A percentile compares a stretch with the other conserved stretches of the same genome.
These are phyloP conservation scores for Vanderwaltozyma tropicalis DNA, from an alignment of 805 yeast genomes.

Conservation along the genomic window DNA sequence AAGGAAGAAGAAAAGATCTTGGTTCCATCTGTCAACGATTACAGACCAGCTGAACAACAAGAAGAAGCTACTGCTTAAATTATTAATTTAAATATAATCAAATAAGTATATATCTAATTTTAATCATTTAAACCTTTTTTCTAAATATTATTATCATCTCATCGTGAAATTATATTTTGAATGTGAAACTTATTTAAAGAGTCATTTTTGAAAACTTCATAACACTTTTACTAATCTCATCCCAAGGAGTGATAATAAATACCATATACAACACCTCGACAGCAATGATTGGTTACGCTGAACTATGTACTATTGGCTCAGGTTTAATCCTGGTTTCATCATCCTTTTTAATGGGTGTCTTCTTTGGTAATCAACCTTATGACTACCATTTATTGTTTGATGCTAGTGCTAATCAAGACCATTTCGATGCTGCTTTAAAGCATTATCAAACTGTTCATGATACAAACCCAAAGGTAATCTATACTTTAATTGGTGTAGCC, in stretches of 20 bases:
- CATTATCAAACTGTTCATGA: constrained; percentile 72
- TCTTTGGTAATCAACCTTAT: constrained; percentile 73
- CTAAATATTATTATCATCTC: no score
- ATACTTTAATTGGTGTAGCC: constrained; percentile 53
- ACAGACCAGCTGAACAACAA: constrained; percentile 36
- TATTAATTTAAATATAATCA: not conserved
- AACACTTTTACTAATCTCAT: no score
- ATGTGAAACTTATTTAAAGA: no score
- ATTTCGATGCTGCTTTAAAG: constrained; percentile 48
- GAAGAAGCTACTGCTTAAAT: constrained; percentile 13
- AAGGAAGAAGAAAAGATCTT: constrained; percentile 81
- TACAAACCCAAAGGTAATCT: constrained; percentile 36
- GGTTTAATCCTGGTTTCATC: constrained; percentile 33
- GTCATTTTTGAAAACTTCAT: no score
- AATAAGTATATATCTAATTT: not conserved
- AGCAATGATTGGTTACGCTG: constrained; percentile 15
- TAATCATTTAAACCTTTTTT: no score
- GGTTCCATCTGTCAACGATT: constrained; percentile 75
- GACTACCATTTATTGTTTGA: constrained; percentile 69
- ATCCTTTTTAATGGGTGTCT: constrained; percentile 70
- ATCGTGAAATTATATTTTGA: no score
- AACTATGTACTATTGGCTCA: constrained; percentile 23
- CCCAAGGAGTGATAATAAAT: no score
- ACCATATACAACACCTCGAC: not conserved
- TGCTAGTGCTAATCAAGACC: constrained; percentile 37